phyloP scores from a whole-genome alignment of 73 alveolate genomes.

The Tetrahymena elliotti region DNA sequence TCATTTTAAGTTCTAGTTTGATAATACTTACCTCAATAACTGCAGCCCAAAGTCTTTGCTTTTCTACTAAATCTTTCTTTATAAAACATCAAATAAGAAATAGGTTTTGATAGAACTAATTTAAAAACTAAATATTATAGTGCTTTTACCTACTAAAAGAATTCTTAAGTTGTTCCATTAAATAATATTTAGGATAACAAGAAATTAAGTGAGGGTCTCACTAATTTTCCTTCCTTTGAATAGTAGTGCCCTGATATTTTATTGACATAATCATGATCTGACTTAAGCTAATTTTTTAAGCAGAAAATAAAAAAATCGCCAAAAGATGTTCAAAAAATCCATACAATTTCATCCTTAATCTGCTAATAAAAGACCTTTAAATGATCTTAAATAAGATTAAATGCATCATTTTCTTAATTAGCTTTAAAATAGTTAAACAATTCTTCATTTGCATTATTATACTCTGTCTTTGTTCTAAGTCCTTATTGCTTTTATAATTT shows the following conservation, averaged over 20 bases:
- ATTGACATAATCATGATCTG: slow-evolving; percentile 1
- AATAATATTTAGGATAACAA: background rate
- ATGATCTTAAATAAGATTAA: background rate
- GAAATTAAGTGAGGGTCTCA: slow-evolving; percentile 33
- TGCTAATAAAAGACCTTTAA: background rate
- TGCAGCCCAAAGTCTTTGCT: slow-evolving; percentile 22
- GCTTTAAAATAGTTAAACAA: background rate
- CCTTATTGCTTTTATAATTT: background rate
- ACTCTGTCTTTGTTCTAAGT: background rate
- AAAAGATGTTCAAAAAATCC: background rate
- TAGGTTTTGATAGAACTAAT: no score
- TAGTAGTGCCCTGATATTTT: slow-evolving; percentile 23
- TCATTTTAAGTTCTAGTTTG: background rate
- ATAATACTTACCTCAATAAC: slow-evolving; percentile 4
- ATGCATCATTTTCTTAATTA: background rate
- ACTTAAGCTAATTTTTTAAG: background rate
- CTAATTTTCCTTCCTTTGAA: slow-evolving; percentile 34
- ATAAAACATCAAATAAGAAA: background rate
- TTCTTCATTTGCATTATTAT: background rate
- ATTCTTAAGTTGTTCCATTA: background rate
- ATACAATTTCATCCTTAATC: background rate
- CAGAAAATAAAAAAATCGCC: background rate
- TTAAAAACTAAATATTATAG: background rate
- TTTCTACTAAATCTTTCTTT: background rate
- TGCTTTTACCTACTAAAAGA: background rate